These are phyloP conservation scores for Leptographium wingfieldii DNA, from an alignment of 2,329 filamentous ascomycete species.

Conservation along the genomic window DNA sequence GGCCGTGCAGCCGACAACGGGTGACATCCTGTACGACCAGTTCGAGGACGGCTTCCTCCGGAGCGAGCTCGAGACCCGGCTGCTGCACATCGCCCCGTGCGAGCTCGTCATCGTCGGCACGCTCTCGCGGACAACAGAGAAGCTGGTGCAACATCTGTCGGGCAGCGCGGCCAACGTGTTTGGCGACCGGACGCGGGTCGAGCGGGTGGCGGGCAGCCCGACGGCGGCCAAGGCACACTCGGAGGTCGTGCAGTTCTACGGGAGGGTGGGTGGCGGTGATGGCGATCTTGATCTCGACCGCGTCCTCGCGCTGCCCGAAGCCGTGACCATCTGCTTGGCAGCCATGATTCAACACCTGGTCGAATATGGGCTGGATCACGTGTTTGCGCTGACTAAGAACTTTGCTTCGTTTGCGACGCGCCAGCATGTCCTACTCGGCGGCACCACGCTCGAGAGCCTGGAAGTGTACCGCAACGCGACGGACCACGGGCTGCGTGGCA, in stretches of 20 bases:
- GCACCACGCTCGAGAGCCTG: slow-evolving; percentile 83
- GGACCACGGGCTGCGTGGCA: slow-evolving; percentile 72
- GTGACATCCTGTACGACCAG: slow-evolving; percentile 88
- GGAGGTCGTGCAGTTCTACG: slow-evolving; percentile 88
- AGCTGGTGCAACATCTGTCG: slow-evolving; percentile 79
- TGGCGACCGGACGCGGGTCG: slow-evolving; percentile 77
- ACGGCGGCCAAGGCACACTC: slow-evolving; percentile 72
- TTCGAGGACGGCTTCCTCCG: slow-evolving; percentile 98
- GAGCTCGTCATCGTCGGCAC: slow-evolving; percentile 90
- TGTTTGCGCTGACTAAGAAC: slow-evolving; percentile 93
- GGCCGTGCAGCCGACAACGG: slow-evolving; percentile 89
- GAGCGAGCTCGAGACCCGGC: slow-evolving; percentile 86
- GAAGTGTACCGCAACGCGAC: slow-evolving; percentile 95
- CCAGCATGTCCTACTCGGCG: slow-evolving; percentile 91
- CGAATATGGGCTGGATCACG: slow-evolving; percentile 87
- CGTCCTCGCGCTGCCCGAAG: slow-evolving; percentile 71
- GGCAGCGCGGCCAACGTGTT: slow-evolving; percentile 86
- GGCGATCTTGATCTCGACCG: slow-evolving; percentile 46
- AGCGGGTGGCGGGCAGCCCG: slow-evolving; percentile 55
- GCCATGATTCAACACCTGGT: slow-evolving; percentile 90
- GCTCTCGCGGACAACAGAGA: slow-evolving; percentile 81
- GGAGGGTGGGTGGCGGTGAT: slow-evolving; percentile 44
- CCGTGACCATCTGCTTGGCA: slow-evolving; percentile 82
- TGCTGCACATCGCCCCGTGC: slow-evolving; percentile 89
- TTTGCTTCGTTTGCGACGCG: slow-evolving; percentile 91